Evolutionary conservation across 2,329 filamentous ascomycete genomes (phyloP).

Genomic region (Nemania sp.): DNA sequence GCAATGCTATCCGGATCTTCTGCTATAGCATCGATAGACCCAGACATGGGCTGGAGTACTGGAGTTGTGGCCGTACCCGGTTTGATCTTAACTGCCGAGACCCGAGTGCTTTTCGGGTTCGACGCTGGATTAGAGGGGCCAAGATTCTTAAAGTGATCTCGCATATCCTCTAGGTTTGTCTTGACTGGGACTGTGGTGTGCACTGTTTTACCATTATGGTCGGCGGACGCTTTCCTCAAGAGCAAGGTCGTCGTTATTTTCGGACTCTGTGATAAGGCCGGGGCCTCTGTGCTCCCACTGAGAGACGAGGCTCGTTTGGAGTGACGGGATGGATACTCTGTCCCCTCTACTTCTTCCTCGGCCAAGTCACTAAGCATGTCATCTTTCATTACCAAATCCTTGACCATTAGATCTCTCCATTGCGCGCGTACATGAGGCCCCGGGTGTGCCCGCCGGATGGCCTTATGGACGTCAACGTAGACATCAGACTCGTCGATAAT

Average conservation of each 20-base stretch:
- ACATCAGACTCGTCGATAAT: conserved; percentile 99
- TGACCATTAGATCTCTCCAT: conserved; percentile 44
- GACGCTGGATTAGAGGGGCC: conserved; percentile 70
- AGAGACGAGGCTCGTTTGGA: conserved; percentile 43
- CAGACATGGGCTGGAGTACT: conserved; percentile 30
- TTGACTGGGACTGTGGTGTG: conserved; percentile 58
- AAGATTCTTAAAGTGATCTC: conserved; percentile 65
- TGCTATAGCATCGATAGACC: conserved; percentile 29
- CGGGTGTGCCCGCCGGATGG: conserved; percentile 84
- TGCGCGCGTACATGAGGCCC: conserved; percentile 74
- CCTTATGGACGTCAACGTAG: conserved; percentile 97
- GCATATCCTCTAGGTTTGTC: conserved; percentile 65
- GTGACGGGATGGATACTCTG: conserved; percentile 32
- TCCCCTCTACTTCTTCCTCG: conserved; percentile 32
- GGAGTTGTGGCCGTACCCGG: conserved; percentile 39
- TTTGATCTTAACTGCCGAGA: conserved; percentile 71
- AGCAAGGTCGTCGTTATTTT: conserved; percentile 62
- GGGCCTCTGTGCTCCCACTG: conserved; percentile 45
- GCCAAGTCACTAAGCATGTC: conserved; percentile 50
- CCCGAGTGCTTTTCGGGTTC: conserved; percentile 65
- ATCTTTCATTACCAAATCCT: conserved; percentile 37
- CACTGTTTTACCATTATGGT: conserved; percentile 56
- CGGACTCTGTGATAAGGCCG: conserved; percentile 50
- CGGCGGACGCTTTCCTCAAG: conserved; percentile 61
- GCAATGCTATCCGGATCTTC: conserved; percentile 34